Conservation (phyloP, 768 basidiomycete genomes). For the Mycena venus region DNA sequence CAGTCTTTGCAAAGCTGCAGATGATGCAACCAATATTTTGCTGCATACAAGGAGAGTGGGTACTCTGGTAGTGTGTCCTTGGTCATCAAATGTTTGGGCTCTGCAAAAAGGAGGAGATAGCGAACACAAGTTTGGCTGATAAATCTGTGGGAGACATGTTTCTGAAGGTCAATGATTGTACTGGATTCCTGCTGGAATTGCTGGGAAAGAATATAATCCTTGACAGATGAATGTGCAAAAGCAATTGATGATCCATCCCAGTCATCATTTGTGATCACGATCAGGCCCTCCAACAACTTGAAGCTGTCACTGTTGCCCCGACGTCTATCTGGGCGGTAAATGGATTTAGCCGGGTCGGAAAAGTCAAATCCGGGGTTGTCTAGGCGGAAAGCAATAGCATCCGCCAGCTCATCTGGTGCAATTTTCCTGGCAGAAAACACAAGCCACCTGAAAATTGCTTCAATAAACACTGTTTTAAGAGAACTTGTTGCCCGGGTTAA, state of each 20-base stretch:
- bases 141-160: background rate
- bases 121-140: no score
- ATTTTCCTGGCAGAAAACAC: background rate
- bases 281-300: constrained; percentile 4
- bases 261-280: background rate
- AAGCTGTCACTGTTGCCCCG: background rate
- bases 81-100: background rate
- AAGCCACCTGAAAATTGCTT: background rate
- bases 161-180: background rate
- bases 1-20: no score
- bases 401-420: background rate
- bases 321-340: no score
- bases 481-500: no score
- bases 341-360: no score
- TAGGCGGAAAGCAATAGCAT: constrained; percentile 6
- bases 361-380: background rate
- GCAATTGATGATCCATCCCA: background rate
- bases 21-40: no score
- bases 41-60: no score
- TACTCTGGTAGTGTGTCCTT: background rate
- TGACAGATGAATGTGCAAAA: no score
- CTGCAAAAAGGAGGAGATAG: background rate
- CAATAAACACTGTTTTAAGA: background rate
- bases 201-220: background rate
- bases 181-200: background rate